Evolutionary conservation across 345 rosid genomes (phyloP), one percentile per base, ranked within the genome.

Genomic region (Eutrema japonicum): DNA sequence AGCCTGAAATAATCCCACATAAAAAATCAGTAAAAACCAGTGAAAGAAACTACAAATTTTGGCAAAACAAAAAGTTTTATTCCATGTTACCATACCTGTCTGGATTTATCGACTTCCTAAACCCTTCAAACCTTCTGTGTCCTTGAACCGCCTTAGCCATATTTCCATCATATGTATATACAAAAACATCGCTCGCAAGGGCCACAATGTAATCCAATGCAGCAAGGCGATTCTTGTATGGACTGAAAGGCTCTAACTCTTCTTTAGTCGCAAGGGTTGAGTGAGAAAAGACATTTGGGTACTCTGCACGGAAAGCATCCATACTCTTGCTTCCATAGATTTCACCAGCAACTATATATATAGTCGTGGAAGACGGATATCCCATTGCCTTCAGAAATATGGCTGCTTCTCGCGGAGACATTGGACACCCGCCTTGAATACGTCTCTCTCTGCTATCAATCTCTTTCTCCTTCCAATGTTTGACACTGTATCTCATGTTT

Each of bases 141-240:
- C 98, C 98, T 79, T 93, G 97, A 56, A 93, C 98, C 12, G 98
- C 97, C 80, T 88, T 94, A 10, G 98, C 98, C 98, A 94, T 94
- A 61, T 94, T 94, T 27, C 98, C 98, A 65, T 94, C 97, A 4
- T 94, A 91, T 4, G 98, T 91, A 74, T 91, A 88, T 52, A 89
- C 85, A 80, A 94, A 94, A 36, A 91, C 98, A 55, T 94, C 95
- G 53, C 98, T 94, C 77, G 91, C 95, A 60, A 91, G 86, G 32
- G 98, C 98, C 61, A 91, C 85, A 38, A 88, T 85, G 67, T 94
- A 88, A 77, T 94, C 98, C 85, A 94, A 73, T 2, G 98, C 96
- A 16, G 98, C 98, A 2, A 94, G 88, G 47, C 96, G 97, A 68
- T 94, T 94, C 79, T 91, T 97, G 81, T 86, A 94, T 22, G 69